phyloP scores from a whole-genome alignment of 1,139 yeast species.

The Yamadazyma siamensis region DNA sequence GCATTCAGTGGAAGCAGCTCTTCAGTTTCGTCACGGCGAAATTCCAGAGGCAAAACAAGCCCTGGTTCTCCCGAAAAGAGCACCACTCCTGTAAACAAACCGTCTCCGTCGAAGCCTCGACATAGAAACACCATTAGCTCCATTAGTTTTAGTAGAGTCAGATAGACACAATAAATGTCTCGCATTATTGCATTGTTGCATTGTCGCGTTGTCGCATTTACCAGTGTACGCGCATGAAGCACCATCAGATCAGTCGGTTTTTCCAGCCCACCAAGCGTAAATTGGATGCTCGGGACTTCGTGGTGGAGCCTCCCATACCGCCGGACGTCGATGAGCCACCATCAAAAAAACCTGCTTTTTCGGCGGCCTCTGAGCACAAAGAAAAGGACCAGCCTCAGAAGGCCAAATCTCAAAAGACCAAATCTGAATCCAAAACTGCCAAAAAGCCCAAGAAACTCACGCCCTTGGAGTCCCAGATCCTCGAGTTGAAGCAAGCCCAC shows the following conservation, averaged over 20 bases:
- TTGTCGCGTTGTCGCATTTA: too few species aligned
- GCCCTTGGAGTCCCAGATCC: constrained; percentile 77
- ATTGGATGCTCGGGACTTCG: constrained; percentile 3
- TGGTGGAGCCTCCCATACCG: background rate
- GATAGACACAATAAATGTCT: constrained; percentile 17
- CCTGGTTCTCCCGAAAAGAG: too few species aligned
- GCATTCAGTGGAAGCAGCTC: constrained; percentile 26
- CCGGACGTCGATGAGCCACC: constrained; percentile 1
- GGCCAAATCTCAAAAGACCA: background rate
- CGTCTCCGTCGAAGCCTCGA: too few species aligned
- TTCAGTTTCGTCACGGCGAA: constrained; percentile 8
- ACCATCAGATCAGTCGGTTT: constrained; percentile 29
- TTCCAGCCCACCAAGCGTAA: constrained; percentile 13
- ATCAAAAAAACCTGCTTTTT: background rate
- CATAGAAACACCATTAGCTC: constrained; percentile 14
- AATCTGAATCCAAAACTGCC: background rate
- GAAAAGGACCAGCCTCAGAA: constrained; percentile 1
- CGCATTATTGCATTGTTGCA: too few species aligned
- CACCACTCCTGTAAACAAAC: too few species aligned
- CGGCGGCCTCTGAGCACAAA: background rate
- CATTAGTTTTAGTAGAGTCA: constrained; percentile 33
- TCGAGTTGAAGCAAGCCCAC: constrained; percentile 57
- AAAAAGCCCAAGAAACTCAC: constrained; percentile 34
- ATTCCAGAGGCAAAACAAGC: constrained; percentile 2
- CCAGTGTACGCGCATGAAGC: constrained; percentile 17